These are phyloP conservation scores for Nannochloropsis salina DNA, from an alignment of 108 stramenopile species.

Conservation along the genomic window DNA sequence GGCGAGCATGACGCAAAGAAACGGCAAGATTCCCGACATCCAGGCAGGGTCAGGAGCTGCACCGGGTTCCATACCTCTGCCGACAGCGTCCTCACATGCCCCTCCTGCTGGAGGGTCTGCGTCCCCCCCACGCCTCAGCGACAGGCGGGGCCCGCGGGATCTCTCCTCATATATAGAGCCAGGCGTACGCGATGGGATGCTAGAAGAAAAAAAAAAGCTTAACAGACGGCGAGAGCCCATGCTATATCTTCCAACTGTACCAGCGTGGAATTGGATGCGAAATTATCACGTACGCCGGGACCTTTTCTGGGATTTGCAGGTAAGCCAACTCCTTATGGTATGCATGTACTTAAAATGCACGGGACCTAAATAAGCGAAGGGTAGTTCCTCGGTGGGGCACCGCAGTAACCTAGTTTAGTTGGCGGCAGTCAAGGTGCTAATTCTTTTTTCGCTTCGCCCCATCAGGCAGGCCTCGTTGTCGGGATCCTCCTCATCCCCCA, in stretches of 20 bases:
- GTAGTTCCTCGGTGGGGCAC: too few relatives aligned
- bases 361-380: too few relatives aligned
- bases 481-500: conserved; percentile 14
- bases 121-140: too few relatives aligned
- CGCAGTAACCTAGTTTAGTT: too few relatives aligned
- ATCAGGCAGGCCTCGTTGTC: conserved; percentile 18
- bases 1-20: too few relatives aligned
- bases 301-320: background rate
- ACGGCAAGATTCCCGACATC: too few relatives aligned
- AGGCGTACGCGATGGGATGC: background rate
- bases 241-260: background rate
- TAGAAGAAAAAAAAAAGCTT: background rate
- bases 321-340: background rate
- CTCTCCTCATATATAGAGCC: background rate
- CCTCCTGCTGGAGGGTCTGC: too few relatives aligned
- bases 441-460: background rate
- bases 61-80: too few relatives aligned
- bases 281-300: background rate
- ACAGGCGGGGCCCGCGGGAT: background rate
- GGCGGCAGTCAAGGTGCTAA: background rate
- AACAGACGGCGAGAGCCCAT: background rate
- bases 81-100: too few relatives aligned
- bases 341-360: too few relatives aligned
- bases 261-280: background rate
- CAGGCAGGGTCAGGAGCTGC: too few relatives aligned